phyloP scores from a whole-genome alignment of 495 filamentous ascomycete genomes.

The Xylaria curta region DNA sequence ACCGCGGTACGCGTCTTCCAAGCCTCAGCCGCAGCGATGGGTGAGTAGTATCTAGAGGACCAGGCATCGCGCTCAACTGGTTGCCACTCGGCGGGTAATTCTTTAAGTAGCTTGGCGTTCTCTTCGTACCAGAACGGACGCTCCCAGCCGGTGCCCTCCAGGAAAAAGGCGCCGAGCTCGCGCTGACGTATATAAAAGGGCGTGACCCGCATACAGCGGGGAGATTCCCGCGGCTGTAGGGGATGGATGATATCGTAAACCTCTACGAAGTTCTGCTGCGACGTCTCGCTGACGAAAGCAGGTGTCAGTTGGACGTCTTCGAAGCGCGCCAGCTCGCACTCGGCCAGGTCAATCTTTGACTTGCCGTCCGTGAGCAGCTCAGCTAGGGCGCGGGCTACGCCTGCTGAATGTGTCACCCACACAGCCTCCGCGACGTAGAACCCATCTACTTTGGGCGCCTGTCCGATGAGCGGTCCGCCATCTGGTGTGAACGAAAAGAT shows the following conservation, averaged over 20 bases:
- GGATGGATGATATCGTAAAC: constrained; percentile 62
- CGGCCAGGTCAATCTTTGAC: constrained; percentile 54
- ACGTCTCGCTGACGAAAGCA: constrained; percentile 54
- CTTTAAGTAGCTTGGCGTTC: constrained; percentile 49
- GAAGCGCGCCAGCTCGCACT: constrained; percentile 59
- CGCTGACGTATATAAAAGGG: constrained; percentile 54
- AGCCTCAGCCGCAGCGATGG: constrained; percentile 56
- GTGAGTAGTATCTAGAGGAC: constrained; percentile 53
- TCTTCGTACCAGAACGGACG: constrained; percentile 59
- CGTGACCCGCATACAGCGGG: constrained; percentile 52
- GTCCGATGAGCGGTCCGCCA: constrained; percentile 56
- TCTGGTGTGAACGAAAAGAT: constrained; percentile 63
- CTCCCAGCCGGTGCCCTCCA: constrained; percentile 58
- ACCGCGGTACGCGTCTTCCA: constrained; percentile 61
- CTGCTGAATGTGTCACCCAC: constrained; percentile 63
- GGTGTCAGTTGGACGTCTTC: constrained; percentile 55
- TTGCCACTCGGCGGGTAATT: constrained; percentile 51
- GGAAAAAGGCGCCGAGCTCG: constrained; percentile 57
- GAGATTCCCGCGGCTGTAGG: constrained; percentile 53
- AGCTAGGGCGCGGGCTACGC: constrained; percentile 57
- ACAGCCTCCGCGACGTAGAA: constrained; percentile 63
- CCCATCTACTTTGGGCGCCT: constrained; percentile 53
- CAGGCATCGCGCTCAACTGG: constrained; percentile 54
- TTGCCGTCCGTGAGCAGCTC: constrained; percentile 54
- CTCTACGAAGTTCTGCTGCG: constrained; percentile 58